Evolutionary conservation across 2,329 filamentous ascomycete species (phyloP), one percentile per base, ranked within the genome.

Genomic region (Hypoxylon sp.): DNA sequence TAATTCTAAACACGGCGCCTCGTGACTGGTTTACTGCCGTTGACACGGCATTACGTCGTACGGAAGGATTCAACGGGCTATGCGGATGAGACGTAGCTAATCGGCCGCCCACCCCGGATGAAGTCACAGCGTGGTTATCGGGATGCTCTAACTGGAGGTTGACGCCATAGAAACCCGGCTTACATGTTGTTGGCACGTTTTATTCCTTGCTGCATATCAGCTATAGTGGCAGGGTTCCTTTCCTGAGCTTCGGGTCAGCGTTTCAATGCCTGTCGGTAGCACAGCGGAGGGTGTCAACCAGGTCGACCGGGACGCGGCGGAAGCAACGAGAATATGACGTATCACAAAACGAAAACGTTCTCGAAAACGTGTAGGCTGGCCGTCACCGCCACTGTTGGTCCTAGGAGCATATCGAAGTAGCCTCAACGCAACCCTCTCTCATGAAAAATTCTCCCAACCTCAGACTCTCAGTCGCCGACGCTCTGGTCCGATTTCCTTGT

Each of bases 361-460:
- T 44, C 39, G 50, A 35, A 39, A 6, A 31, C 15, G 21, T 8
- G 32, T 21, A 46, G 52, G 19, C 35, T 52, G 21, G 47, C 37
- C 53, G 53, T 63, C 58, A 58, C 55, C 55, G 55, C 55, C 32
- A 54, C 29, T 61, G 48, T 61, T 61, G 37, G 58, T 27, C 17
- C 29, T 6, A 17, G 4, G 35, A 48, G 31, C 17, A 32, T 31
- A 24, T 24, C 24, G 21, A 55, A 44, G 29, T 31, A 32, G 11
- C 4, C 11, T 13, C 27, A 15, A 24, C 24, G 24, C 24, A 46
- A 15, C 11, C 17, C 24, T 31, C 29, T 21, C 19, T 13, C 17
- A 35, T 10, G 10, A 17, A 17, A 48, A 29, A 48, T 27, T 50
- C 19, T 58, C 48, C 46, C 53, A 29, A 27, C n/a, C 11, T 21